Percentiles rank a stretch among this genome's conserved stretches.
Conservation (phyloP, 352 stramenopile genomes). For the Phytophthora gonapodyides region DNA sequence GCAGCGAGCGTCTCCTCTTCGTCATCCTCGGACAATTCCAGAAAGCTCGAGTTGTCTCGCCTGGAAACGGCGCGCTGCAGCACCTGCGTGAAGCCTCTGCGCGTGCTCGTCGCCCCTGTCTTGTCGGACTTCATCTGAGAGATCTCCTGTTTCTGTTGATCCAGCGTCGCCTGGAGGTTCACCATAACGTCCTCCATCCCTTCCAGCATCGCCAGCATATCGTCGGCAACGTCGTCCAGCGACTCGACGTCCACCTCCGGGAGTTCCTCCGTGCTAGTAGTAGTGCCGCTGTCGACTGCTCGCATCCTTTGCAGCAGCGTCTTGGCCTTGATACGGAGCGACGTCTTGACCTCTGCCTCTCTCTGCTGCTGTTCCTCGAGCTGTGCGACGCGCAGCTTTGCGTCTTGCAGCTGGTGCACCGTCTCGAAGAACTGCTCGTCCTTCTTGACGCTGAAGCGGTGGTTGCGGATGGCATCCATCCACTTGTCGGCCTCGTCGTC, state of each 20-base stretch:
- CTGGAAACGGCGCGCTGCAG: conserved; percentile 34
- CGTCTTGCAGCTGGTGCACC: conserved; percentile 41
- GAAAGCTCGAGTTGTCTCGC: conserved; percentile 25
- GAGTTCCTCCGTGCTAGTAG: conserved; percentile 18
- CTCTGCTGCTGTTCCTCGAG: conserved; percentile 39
- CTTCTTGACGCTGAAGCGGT: conserved; percentile 67
- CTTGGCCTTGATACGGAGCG: conserved; percentile 34
- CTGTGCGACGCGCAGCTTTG: conserved; percentile 38
- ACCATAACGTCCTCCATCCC: conserved; percentile 59
- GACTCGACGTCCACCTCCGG: conserved; percentile 23
- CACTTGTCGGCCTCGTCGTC: conserved; percentile 56
- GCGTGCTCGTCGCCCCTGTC: conserved; percentile 17
- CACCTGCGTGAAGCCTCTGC: conserved; percentile 35
- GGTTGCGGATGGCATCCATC: conserved; percentile 71
- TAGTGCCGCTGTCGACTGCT: conserved; percentile 34
- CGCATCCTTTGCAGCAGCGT: conserved; percentile 43
- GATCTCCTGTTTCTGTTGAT: conserved; percentile 50
- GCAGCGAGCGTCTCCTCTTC: conserved; percentile 35
- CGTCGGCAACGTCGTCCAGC: conserved; percentile 34
- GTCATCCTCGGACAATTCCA: conserved; percentile 34
- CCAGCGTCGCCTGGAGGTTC: conserved; percentile 57
- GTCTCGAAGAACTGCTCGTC: conserved; percentile 46
- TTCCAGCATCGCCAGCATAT: conserved; percentile 45
- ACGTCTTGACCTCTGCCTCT: conserved; percentile 23
- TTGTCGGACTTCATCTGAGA: conserved; percentile 38